Evolutionary conservation across 257 asterid species (phyloP), one percentile per base, ranked within the genome.

Genomic region (Scutellaria barbata): DNA sequence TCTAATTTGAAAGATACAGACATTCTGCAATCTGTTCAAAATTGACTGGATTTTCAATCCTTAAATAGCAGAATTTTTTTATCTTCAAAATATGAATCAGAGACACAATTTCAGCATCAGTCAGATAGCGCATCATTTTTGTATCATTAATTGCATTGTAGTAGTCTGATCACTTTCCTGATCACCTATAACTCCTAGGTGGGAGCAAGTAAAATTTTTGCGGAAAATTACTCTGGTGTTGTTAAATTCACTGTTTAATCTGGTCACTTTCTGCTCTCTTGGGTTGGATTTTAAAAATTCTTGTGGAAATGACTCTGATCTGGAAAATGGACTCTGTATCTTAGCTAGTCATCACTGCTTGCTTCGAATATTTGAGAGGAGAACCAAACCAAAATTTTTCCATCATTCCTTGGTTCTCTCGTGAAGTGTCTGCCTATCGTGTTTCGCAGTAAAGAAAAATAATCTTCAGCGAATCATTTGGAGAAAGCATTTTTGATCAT

Each of bases 341-440:
- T 41, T 6, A 20, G 1, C 40, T 20, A 37, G 54, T 45, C 9
- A 30, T 48, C 47, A 35, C 3, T 16, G 50, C 35, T 45, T 8
- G 41, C 17, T 69, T 51, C 8, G 63, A 22, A 68, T 37, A 43
- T 51, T 50, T 37, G 70, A 65, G 47, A 48, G 61, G 61, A 50
- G 61, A 50, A 14, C 22, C 52, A 47, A 58, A 10, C 35, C 40
- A 52, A 25, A 56, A 8, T 9, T 42, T 25, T 33, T 9, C 45
- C 48, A 41, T 50, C 70, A 60, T 60, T 37, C 39, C 16, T 39
- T 39, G 42, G 62, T 53, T 39, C 47, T 40, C 18, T 52, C 50
- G 16, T n/a, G 63, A 39, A 37, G 35, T 30, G 41, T 35, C 12
- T 50, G 42, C 8, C 42, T 30, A 20, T 56, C 35, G 40, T 16